Conservation (phyloP, 2,329 filamentous ascomycete species). For the Alternaria viburni region DNA sequence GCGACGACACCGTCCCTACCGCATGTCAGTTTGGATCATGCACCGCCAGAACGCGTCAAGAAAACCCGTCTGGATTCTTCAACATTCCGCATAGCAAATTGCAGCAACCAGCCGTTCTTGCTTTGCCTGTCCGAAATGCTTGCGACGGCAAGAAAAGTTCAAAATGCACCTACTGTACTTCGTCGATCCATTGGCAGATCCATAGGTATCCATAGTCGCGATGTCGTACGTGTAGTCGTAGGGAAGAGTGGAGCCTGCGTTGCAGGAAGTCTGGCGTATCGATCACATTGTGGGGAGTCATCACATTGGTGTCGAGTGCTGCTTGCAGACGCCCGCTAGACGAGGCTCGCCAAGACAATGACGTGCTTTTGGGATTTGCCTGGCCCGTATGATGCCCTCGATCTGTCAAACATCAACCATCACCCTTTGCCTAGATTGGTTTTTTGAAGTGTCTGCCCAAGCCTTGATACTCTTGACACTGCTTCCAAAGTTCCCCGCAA, state of each 20-base stretch:
- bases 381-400: background rate
- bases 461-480: background rate
- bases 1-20: conserved; percentile 54
- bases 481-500: background rate
- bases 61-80: background rate
- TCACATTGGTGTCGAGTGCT: conserved; percentile 24
- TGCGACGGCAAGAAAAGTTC: conserved; percentile 2
- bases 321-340: conserved; percentile 33
- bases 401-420: background rate
- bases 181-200: conserved; percentile 28
- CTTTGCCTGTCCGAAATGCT: background rate
- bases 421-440: background rate
- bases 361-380: conserved; percentile 30
- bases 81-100: background rate
- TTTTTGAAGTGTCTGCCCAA: background rate
- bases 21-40: conserved; percentile 22
- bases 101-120: background rate
- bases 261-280: conserved; percentile 14
- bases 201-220: conserved; percentile 24
- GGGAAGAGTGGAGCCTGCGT: conserved; percentile 14
- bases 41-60: background rate
- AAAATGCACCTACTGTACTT: conserved; percentile 19
- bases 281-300: conserved; percentile 37
- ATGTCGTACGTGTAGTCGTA: conserved; percentile 10
- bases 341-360: conserved; percentile 31